Base-by-base conservation (phyloP, 1,139 yeast species). In the Candida anutae region DNA sequence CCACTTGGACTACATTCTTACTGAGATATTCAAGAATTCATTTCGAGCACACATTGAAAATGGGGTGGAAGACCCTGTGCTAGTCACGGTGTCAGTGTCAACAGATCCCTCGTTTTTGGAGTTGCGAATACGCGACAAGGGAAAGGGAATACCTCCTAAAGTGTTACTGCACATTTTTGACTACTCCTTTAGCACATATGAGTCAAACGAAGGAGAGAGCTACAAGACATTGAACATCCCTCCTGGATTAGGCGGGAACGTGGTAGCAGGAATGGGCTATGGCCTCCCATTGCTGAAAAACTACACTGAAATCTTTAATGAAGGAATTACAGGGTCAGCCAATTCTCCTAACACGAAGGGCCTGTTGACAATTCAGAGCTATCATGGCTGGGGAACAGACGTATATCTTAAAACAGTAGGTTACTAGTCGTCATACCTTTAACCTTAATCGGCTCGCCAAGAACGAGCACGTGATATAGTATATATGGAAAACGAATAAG, bases 231-330 rank as follows among this genome's bases (percentile, higher is more conserved):
- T 76, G 31, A 81, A 81, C 43, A 71, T 73, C 13, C 77, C 83
- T 13, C 93, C 93, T 0, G 93, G 87, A 0, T 53, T 46, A 21
- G 82, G 79, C 1, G 78, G 80, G 0, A 74, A 79, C 43, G 69
- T 75, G 5, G 84, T 87, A 19, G 95, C 96, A 0, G 98, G 98
- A 0, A 80, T 90, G 83, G 98, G 98, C 1, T 88, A 85, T 48
- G 98, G 98, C 0, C 55, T 88, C 29, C 97, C 97, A 1, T 59
- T 88, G 35, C 83, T 90, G 57, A 72, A 74, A 45, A 60, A 59
- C 36, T 65, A 65, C 40, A 53, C 62, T n/a, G 70, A 65, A 39
- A 57, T 61, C 3, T 65, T 65, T 39, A 62, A 63, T 34, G 63
- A 58, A 22, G 51, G 62, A 4, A 33, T 52, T 3, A 42, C 46